A percentile compares a stretch with the other conserved stretches of the same genome.
These are phyloP conservation scores for Candida takata DNA, from an alignment of 805 yeast species.

Conservation along the genomic window DNA sequence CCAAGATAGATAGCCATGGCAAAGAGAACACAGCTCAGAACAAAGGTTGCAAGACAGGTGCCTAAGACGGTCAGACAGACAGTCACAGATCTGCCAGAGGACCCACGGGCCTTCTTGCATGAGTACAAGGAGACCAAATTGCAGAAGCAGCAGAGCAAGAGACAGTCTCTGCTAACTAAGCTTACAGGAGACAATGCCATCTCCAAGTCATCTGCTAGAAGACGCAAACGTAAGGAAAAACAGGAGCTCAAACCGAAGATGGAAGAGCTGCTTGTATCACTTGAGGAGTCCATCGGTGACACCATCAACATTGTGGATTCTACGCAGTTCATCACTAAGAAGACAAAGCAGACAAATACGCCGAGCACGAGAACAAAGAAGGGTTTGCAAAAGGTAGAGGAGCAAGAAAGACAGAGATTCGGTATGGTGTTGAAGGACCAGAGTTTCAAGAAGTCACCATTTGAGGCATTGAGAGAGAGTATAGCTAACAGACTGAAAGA, in stretches of 20 bases:
- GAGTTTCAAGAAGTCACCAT: constrained; percentile 53
- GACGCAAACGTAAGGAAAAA: constrained; percentile 55
- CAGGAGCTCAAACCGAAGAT: constrained; percentile 63
- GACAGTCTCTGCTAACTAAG: constrained; percentile 31
- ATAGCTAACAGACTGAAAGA: constrained; percentile 24
- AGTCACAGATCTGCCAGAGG: constrained; percentile 23
- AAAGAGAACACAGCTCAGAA: constrained; percentile 39
- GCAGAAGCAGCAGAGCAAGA: constrained; percentile 39
- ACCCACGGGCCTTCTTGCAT: constrained; percentile 43
- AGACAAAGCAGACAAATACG: constrained; percentile 28
- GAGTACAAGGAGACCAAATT: constrained; percentile 45
- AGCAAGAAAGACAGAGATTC: constrained; percentile 52
- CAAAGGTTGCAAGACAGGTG: constrained; percentile 27
- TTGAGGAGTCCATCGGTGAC: constrained; percentile 27
- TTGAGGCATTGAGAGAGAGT: constrained; percentile 57
- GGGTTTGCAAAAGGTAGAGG: constrained; percentile 49
- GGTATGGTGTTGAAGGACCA: constrained; percentile 47
- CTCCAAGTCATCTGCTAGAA: constrained; percentile 58
- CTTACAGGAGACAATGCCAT: constrained; percentile 36
- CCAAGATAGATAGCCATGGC: no score
- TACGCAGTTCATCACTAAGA: constrained; percentile 9
- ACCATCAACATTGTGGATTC: constrained; percentile 18
- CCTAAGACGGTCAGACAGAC: constrained; percentile 4
- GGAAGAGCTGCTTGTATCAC: constrained; percentile 51
- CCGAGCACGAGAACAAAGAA: constrained; percentile 51